Percentiles rank a stretch among this genome's conserved stretches.
These are phyloP conservation scores for Chlamydomonas eustigma DNA, from an alignment of 139 green algal species.

Conservation along the genomic window DNA sequence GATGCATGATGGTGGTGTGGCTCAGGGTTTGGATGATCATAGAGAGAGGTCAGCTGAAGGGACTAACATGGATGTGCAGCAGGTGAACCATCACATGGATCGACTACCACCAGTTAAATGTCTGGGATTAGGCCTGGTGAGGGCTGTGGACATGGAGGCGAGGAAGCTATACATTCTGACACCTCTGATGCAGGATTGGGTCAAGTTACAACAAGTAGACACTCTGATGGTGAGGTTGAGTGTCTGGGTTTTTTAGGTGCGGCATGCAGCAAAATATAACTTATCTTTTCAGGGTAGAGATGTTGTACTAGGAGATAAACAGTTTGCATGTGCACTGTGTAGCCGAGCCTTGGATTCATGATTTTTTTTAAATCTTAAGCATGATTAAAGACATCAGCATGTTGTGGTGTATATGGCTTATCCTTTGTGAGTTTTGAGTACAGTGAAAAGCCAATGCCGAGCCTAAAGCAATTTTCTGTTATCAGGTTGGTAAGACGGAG, in stretches of 20 bases:
- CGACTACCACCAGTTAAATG: constrained; percentile 42
- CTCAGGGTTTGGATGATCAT: background rate
- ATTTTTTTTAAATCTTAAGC: background rate
- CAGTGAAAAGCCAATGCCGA: no score
- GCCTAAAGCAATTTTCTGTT: background rate
- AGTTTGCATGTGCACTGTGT: no score
- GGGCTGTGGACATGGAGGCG: constrained; percentile 42
- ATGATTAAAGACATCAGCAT: background rate
- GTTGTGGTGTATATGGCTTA: background rate
- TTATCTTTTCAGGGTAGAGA: no score
- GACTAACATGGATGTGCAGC: no score
- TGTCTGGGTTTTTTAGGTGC: no score
- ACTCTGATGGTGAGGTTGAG: constrained; percentile 12
- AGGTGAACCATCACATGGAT: background rate
- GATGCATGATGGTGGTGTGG: background rate
- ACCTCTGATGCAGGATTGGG: constrained; percentile 30
- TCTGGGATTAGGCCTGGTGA: constrained; percentile 69
- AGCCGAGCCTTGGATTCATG: no score
- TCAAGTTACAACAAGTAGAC: constrained; percentile 34
- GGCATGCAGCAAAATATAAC: no score
- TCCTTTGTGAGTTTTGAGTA: no score
- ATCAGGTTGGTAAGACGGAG: constrained; percentile 63
- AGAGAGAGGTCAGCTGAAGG: background rate
- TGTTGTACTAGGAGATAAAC: no score
- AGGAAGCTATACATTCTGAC: constrained; percentile 61